phyloP scores from a whole-genome alignment of 2,329 filamentous ascomycete genomes.

The Nothophaeocryptopus gaeumannii region DNA sequence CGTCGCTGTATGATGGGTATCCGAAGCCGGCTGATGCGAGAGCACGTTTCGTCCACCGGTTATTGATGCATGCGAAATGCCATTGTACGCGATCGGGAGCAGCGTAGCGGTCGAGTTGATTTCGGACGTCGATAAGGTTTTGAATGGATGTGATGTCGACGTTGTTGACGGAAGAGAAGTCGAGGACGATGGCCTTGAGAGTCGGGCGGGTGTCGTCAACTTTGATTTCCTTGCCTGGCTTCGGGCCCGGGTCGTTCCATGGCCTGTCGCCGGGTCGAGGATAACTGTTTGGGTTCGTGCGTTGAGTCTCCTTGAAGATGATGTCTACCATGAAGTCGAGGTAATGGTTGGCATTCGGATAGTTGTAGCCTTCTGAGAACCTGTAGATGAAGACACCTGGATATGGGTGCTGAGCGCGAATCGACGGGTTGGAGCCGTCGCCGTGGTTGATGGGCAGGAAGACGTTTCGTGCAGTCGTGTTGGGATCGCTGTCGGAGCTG shows the following conservation, averaged over 20 bases:
- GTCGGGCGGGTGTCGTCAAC: slow-evolving; percentile 58
- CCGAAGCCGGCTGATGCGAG: slow-evolving; percentile 86
- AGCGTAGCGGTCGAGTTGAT: slow-evolving; percentile 84
- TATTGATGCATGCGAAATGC: slow-evolving; percentile 93
- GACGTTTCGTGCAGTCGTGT: slow-evolving; percentile 65
- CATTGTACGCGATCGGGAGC: slow-evolving; percentile 81
- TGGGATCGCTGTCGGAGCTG: slow-evolving; percentile 39
- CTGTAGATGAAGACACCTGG: slow-evolving; percentile 95
- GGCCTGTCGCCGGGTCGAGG: slow-evolving; percentile 66
- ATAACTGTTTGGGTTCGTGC: slow-evolving; percentile 69
- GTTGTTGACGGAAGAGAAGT: slow-evolving; percentile 91
- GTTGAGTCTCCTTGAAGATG: slow-evolving; percentile 62
- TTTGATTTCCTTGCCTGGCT: slow-evolving; percentile 50
- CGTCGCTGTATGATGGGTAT: slow-evolving; percentile 61
- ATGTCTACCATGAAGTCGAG: slow-evolving; percentile 62
- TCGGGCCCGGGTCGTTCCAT: slow-evolving; percentile 89
- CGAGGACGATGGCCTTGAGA: slow-evolving; percentile 85
- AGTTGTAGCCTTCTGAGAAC: slow-evolving; percentile 93
- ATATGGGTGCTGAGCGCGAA: slow-evolving; percentile 76
- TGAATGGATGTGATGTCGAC: slow-evolving; percentile 92
- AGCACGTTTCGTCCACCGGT: slow-evolving; percentile 90
- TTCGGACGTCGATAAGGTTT: slow-evolving; percentile 87
- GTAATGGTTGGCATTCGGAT: slow-evolving; percentile 87
- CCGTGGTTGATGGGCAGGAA: slow-evolving; percentile 82
- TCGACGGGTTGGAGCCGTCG: slow-evolving; percentile 86